A percentile compares a stretch with the other conserved stretches of the same genome.
phyloP scores from a whole-genome alignment of 73 alveolate genomes.

The Strombidium stylifer region DNA sequence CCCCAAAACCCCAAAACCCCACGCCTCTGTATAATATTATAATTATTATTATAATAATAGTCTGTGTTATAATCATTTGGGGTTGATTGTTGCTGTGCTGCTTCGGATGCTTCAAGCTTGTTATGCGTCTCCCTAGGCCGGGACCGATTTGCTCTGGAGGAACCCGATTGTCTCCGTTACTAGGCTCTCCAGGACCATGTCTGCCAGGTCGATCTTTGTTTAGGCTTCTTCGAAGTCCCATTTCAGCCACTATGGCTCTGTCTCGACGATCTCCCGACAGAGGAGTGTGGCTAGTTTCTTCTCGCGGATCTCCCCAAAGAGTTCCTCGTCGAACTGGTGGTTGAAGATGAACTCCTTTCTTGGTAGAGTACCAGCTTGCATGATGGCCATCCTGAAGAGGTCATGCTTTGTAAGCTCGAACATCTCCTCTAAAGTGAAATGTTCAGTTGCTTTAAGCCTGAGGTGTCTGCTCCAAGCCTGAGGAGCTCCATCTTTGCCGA shows the following conservation, averaged over 20 bases:
- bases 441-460: slow-evolving; percentile 43
- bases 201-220: slow-evolving; percentile 67
- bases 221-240: slow-evolving; percentile 74
- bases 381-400: slow-evolving; percentile 50
- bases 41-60: no score
- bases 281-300: slow-evolving; percentile 64
- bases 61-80: no score
- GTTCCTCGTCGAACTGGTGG: slow-evolving; percentile 60
- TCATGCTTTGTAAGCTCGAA: slow-evolving; percentile 53
- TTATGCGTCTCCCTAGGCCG: no score
- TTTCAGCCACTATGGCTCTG: slow-evolving; percentile 66
- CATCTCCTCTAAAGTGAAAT: slow-evolving; percentile 32
- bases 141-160: no score
- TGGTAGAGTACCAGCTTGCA: slow-evolving; percentile 64
- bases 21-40: no score
- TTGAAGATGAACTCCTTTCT: slow-evolving; percentile 49
- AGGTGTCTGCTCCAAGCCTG: slow-evolving; percentile 52
- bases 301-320: slow-evolving; percentile 68
- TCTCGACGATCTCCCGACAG: slow-evolving; percentile 58
- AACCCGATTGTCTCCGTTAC: slow-evolving; percentile 56
- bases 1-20: no score
- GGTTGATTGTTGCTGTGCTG: no score
- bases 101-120: no score
- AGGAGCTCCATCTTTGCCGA: slow-evolving; percentile 62
- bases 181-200: slow-evolving; percentile 68